Conservation (phyloP, 768 basidiomycete species). For the Dictyophora rubrovolvata region DNA sequence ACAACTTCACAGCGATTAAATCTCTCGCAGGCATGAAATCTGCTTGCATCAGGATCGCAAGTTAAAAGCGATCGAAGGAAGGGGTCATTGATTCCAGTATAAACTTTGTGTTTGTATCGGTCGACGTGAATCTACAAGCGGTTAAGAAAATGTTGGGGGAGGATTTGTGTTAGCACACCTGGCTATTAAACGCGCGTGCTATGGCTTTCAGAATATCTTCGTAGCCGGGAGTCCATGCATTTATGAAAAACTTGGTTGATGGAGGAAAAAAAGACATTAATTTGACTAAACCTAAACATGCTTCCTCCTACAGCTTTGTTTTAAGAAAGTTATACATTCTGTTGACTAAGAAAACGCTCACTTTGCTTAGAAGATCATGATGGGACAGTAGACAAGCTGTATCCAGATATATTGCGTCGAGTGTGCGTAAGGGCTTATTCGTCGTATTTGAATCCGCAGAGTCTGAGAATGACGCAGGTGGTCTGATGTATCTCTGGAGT, state of each 20-base stretch:
- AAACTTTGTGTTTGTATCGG: conserved; percentile 73
- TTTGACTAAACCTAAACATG: conserved; percentile 53
- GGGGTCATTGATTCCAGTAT: conserved; percentile 45
- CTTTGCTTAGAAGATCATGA: conserved; percentile 51
- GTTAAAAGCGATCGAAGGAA: conserved; percentile 53
- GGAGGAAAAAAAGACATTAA: conserved; percentile 61
- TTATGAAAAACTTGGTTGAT: conserved; percentile 74
- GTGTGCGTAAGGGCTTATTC: conserved; percentile 18
- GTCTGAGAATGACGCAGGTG: conserved; percentile 14
- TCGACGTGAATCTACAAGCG: conserved; percentile 72
- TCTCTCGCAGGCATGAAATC: conserved; percentile 93
- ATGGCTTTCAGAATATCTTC: conserved; percentile 82
- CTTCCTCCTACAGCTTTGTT: conserved; percentile 41
- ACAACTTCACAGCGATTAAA: conserved; percentile 63
- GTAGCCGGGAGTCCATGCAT: conserved; percentile 95
- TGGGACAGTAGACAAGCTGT: conserved; percentile 56
- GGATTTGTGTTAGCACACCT: conserved; percentile 28
- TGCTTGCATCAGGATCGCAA: conserved; percentile 46
- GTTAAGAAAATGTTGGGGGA: neutral
- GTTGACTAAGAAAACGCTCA: conserved; percentile 16
- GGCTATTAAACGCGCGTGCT: conserved; percentile 50
- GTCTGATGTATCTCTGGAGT: conserved; percentile 58
- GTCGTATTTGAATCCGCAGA: conserved; percentile 13
- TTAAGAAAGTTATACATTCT: neutral
- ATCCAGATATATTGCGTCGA: conserved; percentile 78